Conservation (phyloP, 129 eudicot species). For the Centrapalus pauciflorus region DNA sequence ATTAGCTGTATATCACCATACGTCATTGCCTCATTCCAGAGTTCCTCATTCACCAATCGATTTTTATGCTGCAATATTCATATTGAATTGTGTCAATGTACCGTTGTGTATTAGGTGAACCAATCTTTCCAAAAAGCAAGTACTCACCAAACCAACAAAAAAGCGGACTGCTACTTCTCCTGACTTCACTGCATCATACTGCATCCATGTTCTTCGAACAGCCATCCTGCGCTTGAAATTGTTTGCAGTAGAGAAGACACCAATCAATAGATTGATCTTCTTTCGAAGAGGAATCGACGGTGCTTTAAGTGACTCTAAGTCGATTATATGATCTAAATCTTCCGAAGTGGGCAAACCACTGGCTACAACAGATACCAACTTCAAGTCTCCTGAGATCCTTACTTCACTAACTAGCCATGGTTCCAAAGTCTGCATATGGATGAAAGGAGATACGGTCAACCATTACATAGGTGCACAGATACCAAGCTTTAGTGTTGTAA, state of each 20-base stretch:
- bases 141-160: conserved; percentile 93
- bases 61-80: conserved; percentile 63
- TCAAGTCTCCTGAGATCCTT: conserved; percentile 82
- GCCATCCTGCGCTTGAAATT: conserved; percentile 95
- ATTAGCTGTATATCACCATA: conserved; percentile 84
- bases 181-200: conserved; percentile 70
- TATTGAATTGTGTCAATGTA: not conserved
- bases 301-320: conserved; percentile 76
- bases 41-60: conserved; percentile 92
- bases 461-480: not conserved
- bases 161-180: conserved; percentile 90
- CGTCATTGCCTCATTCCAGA: conserved; percentile 88
- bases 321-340: conserved; percentile 73
- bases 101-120: not conserved
- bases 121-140: not conserved
- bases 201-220: conserved; percentile 98
- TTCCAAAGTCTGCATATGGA: conserved; percentile 64
- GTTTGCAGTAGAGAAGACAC: conserved; percentile 92
- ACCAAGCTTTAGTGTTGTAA: not conserved
- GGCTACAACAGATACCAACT: conserved; percentile 75
- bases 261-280: conserved; percentile 64
- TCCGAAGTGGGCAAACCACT: conserved; percentile 96
- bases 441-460: not conserved
- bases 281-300: conserved; percentile 53
- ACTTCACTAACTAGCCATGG: conserved; percentile 95